A percentile compares a stretch with the other conserved stretches of the same genome.
Evolutionary conservation across 108 stramenopile genomes (phyloP).

Genomic region (Cyclotella baltica): DNA sequence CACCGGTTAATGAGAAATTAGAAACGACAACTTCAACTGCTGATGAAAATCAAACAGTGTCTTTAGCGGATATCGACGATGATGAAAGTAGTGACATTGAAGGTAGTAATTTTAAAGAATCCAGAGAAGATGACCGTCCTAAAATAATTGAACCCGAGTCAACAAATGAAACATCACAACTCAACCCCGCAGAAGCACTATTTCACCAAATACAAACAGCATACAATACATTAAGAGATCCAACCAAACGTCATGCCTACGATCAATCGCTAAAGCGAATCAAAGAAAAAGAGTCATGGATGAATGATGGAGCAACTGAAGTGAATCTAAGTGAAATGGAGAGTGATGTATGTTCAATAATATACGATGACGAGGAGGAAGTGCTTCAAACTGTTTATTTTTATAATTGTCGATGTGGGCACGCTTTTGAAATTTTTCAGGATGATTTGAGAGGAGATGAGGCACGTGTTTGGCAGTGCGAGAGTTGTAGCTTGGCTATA

Average conservation of each 20-base stretch:
- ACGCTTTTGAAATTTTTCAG: constrained; percentile 49
- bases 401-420: constrained; percentile 77
- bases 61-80: constrained; percentile 44
- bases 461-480: constrained; percentile 34
- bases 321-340: constrained; percentile 67
- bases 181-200: not conserved
- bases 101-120: not conserved
- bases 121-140: not conserved
- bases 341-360: constrained; percentile 41
- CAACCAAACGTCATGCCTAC: constrained; percentile 55
- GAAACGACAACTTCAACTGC: not conserved
- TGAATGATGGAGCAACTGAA: constrained; percentile 42
- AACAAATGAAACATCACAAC: constrained; percentile 23
- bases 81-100: not conserved
- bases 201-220: constrained; percentile 78
- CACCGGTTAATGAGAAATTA: not conserved
- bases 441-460: constrained; percentile 22
- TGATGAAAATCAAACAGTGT: constrained; percentile 29
- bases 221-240: constrained; percentile 68
- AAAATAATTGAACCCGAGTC: constrained; percentile 14
- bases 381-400: constrained; percentile 56
- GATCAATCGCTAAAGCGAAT: constrained; percentile 59
- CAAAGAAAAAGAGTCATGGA: constrained; percentile 38
- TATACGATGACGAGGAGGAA: constrained; percentile 35
- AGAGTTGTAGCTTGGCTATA: constrained; percentile 49